phyloP scores from a whole-genome alignment of 768 basidiomycete genomes.

The Pisolithus tinctorius region DNA sequence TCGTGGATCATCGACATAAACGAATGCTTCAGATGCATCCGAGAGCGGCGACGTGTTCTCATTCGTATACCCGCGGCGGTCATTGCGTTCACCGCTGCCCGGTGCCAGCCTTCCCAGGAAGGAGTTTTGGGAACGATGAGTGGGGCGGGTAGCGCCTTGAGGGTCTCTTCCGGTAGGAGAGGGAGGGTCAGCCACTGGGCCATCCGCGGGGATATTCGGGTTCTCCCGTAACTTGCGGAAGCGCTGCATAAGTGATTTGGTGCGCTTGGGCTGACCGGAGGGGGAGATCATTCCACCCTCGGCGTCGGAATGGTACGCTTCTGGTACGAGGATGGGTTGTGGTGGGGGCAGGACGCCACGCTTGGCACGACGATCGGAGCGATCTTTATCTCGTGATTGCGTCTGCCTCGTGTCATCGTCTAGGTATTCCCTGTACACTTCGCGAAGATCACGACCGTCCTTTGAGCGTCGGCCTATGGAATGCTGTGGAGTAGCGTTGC shows the following conservation, averaged over 20 bases:
- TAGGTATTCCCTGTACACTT: slow-evolving; percentile 38
- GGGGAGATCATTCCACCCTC: slow-evolving; percentile 35
- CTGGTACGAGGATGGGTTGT: slow-evolving; percentile 73
- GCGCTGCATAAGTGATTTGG: slow-evolving; percentile 81
- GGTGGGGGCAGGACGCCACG: slow-evolving; percentile 68
- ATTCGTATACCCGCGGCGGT: slow-evolving; percentile 31
- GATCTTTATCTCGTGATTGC: slow-evolving; percentile 27
- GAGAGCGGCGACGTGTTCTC: slow-evolving; percentile 26
- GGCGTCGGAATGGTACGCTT: slow-evolving; percentile 34
- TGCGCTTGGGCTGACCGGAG: slow-evolving; percentile 52
- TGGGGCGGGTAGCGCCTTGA: slow-evolving; percentile 38
- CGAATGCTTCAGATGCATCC: slow-evolving; percentile 47
- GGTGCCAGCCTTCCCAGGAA: slow-evolving; percentile 58
- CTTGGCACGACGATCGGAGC: slow-evolving; percentile 32
- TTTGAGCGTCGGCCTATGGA: slow-evolving; percentile 34
- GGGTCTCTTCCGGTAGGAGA: slow-evolving; percentile 37
- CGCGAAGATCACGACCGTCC: slow-evolving; percentile 45
- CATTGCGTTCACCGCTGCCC: slow-evolving; percentile 21
- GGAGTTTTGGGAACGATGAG: slow-evolving; percentile 67
- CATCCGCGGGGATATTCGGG: slow-evolving; percentile 72
- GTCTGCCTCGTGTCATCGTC: slow-evolving; percentile 31
- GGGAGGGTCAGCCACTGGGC: slow-evolving; percentile 34
- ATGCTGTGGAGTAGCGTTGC: slow-evolving; percentile 30
- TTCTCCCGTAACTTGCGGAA: slow-evolving; percentile 85
- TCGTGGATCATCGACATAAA: slow-evolving; percentile 50